Conservation (phyloP, 306 rosid species). For the Cucumis melo region DNA sequence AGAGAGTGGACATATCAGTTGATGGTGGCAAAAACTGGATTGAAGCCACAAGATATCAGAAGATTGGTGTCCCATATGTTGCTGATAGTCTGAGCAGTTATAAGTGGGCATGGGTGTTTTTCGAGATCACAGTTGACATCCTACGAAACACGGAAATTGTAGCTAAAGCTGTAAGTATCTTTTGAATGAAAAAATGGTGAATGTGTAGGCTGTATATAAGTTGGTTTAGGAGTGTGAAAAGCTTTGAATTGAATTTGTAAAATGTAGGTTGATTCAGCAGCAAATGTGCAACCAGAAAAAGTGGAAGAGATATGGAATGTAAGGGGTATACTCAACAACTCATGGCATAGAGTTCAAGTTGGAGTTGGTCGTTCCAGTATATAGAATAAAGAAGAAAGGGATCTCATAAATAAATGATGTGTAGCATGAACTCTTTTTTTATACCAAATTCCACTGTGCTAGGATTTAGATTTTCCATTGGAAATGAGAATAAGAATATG, state of each 20-base stretch:
- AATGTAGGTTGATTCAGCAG: conserved; percentile 76
- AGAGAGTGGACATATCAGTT: conserved; percentile 78
- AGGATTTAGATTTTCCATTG: not conserved
- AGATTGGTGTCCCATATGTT: conserved; percentile 35
- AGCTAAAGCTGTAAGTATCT: conserved; percentile 71
- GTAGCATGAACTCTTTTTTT: not conserved
- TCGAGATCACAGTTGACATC: conserved; percentile 50
- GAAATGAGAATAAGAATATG: not conserved
- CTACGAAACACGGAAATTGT: conserved; percentile 44
- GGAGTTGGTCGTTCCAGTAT: conserved; percentile 62
- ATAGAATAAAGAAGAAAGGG: conserved; percentile 4
- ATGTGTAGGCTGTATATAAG: not conserved
- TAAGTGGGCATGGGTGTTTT: conserved; percentile 98
- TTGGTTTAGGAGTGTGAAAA: not conserved
- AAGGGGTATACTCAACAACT: conserved; percentile 81
- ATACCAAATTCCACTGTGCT: not conserved
- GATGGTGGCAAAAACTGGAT: conserved; percentile 84
- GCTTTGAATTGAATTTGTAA: not conserved
- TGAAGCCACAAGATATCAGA: conserved; percentile 66
- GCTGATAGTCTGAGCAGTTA: conserved; percentile 47
- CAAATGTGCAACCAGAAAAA: conserved; percentile 78
- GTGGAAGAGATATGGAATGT: conserved; percentile 83
- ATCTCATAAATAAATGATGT: not conserved
- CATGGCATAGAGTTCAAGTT: conserved; percentile 79
- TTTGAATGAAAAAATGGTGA: not conserved